Evolutionary conservation across 176 grass and related monocot genomes (phyloP).

Genomic region (Eremochloa ophiuroides): DNA sequence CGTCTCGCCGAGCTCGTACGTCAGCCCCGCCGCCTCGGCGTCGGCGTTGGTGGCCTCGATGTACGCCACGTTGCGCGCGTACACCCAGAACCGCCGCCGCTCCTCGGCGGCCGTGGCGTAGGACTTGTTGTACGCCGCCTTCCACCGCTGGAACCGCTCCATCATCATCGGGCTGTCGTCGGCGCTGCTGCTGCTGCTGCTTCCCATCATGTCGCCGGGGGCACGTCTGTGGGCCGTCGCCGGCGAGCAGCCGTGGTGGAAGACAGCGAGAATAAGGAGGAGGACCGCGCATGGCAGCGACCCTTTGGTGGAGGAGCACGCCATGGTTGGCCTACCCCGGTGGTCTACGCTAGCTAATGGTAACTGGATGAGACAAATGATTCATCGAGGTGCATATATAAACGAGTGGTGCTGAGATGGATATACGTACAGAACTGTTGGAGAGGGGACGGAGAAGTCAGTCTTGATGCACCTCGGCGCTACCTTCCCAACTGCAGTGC

Average conservation of each 20-base stretch:
- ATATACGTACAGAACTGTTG: background rate
- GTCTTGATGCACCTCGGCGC: background rate
- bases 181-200: background rate
- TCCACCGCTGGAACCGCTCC: slow-evolving; percentile 35
- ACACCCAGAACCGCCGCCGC: slow-evolving; percentile 28
- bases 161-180: background rate
- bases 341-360: no score
- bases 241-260: background rate
- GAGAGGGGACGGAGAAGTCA: background rate
- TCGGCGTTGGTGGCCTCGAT: slow-evolving; percentile 44
- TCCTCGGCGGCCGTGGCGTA: slow-evolving; percentile 22
- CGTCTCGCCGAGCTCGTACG: slow-evolving; percentile 55
- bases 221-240: background rate
- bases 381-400: background rate
- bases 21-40: slow-evolving; percentile 29
- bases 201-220: background rate
- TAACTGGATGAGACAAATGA: background rate
- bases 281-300: background rate
- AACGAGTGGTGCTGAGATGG: background rate
- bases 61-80: slow-evolving; percentile 29
- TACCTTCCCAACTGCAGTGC: background rate
- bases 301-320: background rate
- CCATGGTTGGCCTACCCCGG: no score
- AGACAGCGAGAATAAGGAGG: background rate
- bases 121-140: slow-evolving; percentile 19